These are phyloP conservation scores for Neonectria punicea DNA, from an alignment of 2,329 filamentous ascomycete species.

Conservation along the genomic window DNA sequence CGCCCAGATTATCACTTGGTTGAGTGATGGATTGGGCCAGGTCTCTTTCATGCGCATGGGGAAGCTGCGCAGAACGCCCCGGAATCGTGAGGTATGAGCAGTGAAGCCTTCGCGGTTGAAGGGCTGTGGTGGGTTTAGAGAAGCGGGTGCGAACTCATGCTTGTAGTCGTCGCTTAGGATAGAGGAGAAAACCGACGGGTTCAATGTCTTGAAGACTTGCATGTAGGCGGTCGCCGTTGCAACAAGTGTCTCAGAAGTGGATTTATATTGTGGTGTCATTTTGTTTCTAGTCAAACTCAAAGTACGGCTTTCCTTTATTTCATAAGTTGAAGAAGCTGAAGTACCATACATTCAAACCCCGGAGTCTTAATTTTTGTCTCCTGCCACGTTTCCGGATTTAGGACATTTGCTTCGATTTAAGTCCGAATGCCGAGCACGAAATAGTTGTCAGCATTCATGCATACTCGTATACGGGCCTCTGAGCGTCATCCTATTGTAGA, in stretches of 20 bases:
- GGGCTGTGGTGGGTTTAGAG: neutral
- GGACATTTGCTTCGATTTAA: neutral
- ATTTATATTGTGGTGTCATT: neutral
- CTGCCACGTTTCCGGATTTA: neutral
- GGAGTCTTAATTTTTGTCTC: neutral
- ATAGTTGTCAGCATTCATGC: neutral
- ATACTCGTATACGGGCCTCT: neutral
- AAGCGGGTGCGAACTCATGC: neutral
- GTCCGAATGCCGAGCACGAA: neutral
- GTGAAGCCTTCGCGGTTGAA: neutral
- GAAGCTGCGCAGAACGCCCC: neutral
- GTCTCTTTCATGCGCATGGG: conserved; percentile 3
- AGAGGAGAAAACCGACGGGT: neutral
- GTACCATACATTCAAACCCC: neutral
- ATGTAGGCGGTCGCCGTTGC: neutral
- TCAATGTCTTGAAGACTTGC: neutral
- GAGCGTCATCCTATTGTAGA: neutral
- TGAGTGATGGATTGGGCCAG: neutral
- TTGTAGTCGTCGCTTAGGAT: neutral
- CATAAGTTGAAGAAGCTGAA: neutral
- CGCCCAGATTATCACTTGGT: conserved; percentile 1
- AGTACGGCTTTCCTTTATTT: neutral
- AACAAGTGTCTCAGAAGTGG: neutral
- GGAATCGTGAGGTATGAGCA: neutral
- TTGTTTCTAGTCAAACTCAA: neutral